Conservation (phyloP, 768 basidiomycete genomes). For the Phaeolepiota aurea region DNA sequence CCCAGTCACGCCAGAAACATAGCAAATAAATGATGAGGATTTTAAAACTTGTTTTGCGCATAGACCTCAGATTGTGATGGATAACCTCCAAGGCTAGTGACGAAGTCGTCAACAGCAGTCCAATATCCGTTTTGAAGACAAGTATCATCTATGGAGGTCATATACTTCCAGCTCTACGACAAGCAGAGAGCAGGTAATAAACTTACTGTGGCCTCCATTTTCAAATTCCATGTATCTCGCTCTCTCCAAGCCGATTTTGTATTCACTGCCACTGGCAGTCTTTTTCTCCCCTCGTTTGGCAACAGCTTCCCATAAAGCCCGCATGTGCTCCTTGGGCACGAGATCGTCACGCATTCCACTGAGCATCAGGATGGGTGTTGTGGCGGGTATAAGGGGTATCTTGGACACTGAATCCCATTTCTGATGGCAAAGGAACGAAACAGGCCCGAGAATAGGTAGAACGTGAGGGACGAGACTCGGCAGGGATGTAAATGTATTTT, state of each 20-base stretch:
- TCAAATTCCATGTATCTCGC: conserved; percentile 51
- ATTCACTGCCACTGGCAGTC: conserved; percentile 25
- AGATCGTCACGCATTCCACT: conserved; percentile 68
- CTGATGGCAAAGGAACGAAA: conserved; percentile 78
- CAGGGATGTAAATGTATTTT: conserved; percentile 90
- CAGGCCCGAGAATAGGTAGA: conserved; percentile 62
- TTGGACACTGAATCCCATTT: conserved; percentile 79
- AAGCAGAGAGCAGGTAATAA: conserved; percentile 2
- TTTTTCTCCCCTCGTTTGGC: conserved; percentile 43
- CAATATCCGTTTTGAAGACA: conserved; percentile 49
- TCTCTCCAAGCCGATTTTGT: conserved; percentile 41
- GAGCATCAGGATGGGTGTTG: conserved; percentile 74
- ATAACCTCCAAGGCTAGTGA: conserved; percentile 18
- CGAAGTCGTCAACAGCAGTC: conserved; percentile 40
- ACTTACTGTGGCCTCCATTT: conserved; percentile 47
- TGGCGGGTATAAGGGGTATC: conserved; percentile 51
- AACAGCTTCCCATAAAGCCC: conserved; percentile 58
- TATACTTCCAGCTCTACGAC: not conserved
- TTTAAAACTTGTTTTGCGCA: too few relatives aligned
- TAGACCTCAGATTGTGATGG: too few relatives aligned
- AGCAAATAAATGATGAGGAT: too few relatives aligned
- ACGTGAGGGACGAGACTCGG: conserved; percentile 75
- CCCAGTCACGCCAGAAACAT: too few relatives aligned
- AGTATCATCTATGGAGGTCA: conserved; percentile 35
- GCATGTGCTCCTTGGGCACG: conserved; percentile 73